phyloP scores from a whole-genome alignment of 108 stramenopile genomes.

The Skeletonema marinoi region DNA sequence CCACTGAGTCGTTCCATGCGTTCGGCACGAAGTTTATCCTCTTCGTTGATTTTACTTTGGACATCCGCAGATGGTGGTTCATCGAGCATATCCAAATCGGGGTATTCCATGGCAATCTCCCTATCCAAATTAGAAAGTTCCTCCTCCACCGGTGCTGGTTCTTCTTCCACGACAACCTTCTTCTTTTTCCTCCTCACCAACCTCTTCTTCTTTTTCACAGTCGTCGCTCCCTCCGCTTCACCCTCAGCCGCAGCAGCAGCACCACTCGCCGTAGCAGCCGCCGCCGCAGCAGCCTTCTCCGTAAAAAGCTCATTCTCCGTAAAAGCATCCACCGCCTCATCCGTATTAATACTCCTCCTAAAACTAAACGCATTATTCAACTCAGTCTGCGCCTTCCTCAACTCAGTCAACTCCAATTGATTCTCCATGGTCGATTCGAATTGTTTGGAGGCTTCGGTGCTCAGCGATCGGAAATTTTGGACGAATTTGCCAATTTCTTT shows the following conservation, averaged over 20 bases:
- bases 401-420: slow-evolving; percentile 83
- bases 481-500: slow-evolving; percentile 90
- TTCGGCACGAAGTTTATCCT: slow-evolving; percentile 52
- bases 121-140: slow-evolving; percentile 3
- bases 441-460: slow-evolving; percentile 66
- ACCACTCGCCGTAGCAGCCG: slow-evolving; percentile 2
- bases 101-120: slow-evolving; percentile 31
- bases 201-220: slow-evolving; percentile 26
- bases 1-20: slow-evolving; percentile 50
- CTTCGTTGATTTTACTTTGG: slow-evolving; percentile 20
- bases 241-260: slow-evolving; percentile 27
- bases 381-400: slow-evolving; percentile 81
- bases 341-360: slow-evolving; percentile 87
- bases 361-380: slow-evolving; percentile 86
- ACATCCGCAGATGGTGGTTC: background rate
- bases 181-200: slow-evolving; percentile 38
- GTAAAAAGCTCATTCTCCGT: background rate
- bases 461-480: slow-evolving; percentile 76
- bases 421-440: slow-evolving; percentile 84
- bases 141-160: background rate
- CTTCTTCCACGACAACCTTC: slow-evolving; percentile 18
- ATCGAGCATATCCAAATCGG: slow-evolving; percentile 50
- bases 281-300: slow-evolving; percentile 8
- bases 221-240: slow-evolving; percentile 2
- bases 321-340: slow-evolving; percentile 59